phyloP scores from a whole-genome alignment of 805 yeast genomes.

The Dipodascus geniculatus region DNA sequence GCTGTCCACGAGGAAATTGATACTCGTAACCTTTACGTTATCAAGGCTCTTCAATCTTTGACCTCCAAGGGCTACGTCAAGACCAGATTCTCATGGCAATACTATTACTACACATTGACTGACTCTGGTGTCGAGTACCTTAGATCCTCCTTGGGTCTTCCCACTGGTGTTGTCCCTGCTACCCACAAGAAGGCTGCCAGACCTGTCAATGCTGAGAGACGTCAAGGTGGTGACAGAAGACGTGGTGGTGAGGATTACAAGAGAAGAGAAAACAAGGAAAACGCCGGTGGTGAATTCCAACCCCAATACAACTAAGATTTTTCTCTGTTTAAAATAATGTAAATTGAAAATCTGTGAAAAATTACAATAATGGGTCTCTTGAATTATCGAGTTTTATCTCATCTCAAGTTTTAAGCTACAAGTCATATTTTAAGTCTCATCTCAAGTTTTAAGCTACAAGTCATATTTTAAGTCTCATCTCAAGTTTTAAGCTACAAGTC shows the following conservation, averaged over 20 bases:
- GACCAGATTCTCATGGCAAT: constrained; percentile 99
- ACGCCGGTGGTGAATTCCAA: constrained; percentile 24
- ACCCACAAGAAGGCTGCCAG: constrained; percentile 94
- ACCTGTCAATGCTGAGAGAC: constrained; percentile 43
- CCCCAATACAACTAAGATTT: constrained; percentile 26
- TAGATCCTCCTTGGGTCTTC: constrained; percentile 96
- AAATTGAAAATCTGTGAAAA: constrained; percentile 3
- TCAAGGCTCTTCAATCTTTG: constrained; percentile 98
- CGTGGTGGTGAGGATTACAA: constrained; percentile 41
- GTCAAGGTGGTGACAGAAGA: constrained; percentile 35
- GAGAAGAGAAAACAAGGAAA: constrained; percentile 43
- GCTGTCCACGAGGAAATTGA: constrained; percentile 97
- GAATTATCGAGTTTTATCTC: no score
- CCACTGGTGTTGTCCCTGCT: constrained; percentile 96
- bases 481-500: no score
- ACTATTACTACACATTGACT: constrained; percentile 99
- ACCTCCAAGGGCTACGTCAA: constrained; percentile 98
- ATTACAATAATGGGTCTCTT: no score
- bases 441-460: no score
- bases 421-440: no score
- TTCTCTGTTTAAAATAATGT: constrained; percentile 4
- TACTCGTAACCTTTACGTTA: constrained; percentile 93
- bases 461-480: no score
- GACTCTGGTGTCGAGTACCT: constrained; percentile 99
- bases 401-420: no score